Conservation (phyloP, 345 rosid genomes). For the Eucalyptus microcorys region DNA sequence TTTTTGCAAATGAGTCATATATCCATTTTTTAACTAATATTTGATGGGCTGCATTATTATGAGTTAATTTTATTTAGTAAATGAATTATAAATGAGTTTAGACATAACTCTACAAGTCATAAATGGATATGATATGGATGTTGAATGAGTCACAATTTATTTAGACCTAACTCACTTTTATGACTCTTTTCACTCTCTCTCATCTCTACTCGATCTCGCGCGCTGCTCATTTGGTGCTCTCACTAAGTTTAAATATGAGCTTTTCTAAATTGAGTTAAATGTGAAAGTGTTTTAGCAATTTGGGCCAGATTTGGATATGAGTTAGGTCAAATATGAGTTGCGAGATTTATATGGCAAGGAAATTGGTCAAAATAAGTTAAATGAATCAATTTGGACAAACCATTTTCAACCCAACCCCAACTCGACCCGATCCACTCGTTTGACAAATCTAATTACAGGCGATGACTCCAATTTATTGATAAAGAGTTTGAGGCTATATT, state of each 20-base stretch:
- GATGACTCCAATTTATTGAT: background rate
- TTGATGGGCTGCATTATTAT: background rate
- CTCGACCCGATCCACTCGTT: accelerated
- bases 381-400: accelerated
- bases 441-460: accelerated
- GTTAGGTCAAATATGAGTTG: background rate
- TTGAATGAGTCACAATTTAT: background rate
- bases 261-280: too few relatives aligned
- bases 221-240: accelerated
- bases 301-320: too few relatives aligned
- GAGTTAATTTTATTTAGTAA: background rate
- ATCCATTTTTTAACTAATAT: background rate
- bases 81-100: too few relatives aligned
- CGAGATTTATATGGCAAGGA: background rate
- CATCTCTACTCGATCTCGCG: too few relatives aligned
- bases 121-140: background rate
- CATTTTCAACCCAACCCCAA: background rate
- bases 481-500: background rate
- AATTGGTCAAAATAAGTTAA: too few relatives aligned
- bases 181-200: too few relatives aligned
- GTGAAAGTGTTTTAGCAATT: background rate
- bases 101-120: background rate
- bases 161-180: background rate
- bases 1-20: background rate
- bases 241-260: background rate